Conservation (phyloP, 768 basidiomycete species). For the Rhizopogon rudus region DNA sequence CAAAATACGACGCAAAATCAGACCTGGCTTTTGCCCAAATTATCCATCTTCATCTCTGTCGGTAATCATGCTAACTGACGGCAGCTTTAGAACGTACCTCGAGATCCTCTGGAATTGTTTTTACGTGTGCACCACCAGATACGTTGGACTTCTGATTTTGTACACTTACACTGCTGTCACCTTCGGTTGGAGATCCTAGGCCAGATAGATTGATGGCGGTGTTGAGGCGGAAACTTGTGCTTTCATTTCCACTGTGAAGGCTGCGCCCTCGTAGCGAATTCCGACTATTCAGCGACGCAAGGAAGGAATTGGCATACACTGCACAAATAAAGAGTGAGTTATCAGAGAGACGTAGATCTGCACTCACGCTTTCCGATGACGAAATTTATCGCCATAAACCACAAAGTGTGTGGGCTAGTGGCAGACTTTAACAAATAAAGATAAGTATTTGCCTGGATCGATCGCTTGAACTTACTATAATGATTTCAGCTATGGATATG, state of each 20-base stretch:
- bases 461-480: slow-evolving; percentile 9
- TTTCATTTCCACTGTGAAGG: neutral
- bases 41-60: no score
- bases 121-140: no score
- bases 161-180: no score
- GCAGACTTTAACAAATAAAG: slow-evolving; percentile 25
- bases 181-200: no score
- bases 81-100: no score
- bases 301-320: slow-evolving; percentile 44
- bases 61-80: no score
- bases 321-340: neutral
- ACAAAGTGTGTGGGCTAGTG: slow-evolving; percentile 37
- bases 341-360: neutral
- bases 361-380: slow-evolving; percentile 41
- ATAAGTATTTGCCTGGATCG: neutral
- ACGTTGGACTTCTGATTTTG: no score
- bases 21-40: no score
- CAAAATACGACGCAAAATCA: no score
- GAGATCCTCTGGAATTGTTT: no score
- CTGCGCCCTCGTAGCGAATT: slow-evolving; percentile 22
- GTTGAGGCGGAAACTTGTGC: slow-evolving; percentile 1
- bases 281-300: slow-evolving; percentile 40
- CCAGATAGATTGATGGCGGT: neutral
- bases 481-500: slow-evolving; percentile 17
- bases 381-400: slow-evolving; percentile 43